Evolutionary conservation across 2,329 filamentous ascomycete species (phyloP).

Genomic region (Fusarium torreyae): DNA sequence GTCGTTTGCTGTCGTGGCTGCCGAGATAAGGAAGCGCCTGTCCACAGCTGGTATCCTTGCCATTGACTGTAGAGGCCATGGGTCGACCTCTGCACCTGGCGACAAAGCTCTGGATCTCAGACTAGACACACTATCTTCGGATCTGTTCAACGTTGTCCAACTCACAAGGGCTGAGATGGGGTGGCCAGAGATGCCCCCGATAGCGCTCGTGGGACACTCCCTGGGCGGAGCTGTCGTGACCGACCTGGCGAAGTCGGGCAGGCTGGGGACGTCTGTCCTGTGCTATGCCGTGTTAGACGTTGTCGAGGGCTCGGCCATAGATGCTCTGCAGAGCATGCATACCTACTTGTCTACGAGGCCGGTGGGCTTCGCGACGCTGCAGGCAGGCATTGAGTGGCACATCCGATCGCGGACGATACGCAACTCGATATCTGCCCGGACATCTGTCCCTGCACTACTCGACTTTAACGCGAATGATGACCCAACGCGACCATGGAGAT

Average conservation of each 20-base stretch:
- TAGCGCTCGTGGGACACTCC: conserved; percentile 91
- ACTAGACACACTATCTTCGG: conserved; percentile 79
- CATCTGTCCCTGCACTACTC: conserved; percentile 87
- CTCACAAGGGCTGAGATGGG: conserved; percentile 77
- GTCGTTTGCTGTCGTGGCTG: conserved; percentile 87
- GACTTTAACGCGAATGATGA: conserved; percentile 61
- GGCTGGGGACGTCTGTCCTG: conserved; percentile 77
- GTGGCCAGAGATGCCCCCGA: conserved; percentile 81
- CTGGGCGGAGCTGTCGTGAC: conserved; percentile 93
- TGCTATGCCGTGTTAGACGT: conserved; percentile 95
- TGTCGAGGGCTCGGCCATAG: conserved; percentile 95
- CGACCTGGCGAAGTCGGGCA: conserved; percentile 79
- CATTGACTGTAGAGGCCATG: conserved; percentile 89
- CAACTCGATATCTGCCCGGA: conserved; percentile 85
- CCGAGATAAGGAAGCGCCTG: conserved; percentile 82
- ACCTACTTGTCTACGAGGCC: conserved; percentile 89
- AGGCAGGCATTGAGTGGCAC: conserved; percentile 94
- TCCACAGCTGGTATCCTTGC: conserved; percentile 88
- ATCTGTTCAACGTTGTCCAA: conserved; percentile 79
- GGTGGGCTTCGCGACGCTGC: conserved; percentile 80
- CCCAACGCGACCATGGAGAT: conserved; percentile 74
- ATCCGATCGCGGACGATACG: conserved; percentile 89
- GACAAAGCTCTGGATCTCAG: conserved; percentile 72
- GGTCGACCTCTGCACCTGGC: conserved; percentile 72
- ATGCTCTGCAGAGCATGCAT: conserved; percentile 94